Base-by-base conservation (phyloP, 1,284 basidiomycete genomes). In the Lignosus rhinocerotis region DNA sequence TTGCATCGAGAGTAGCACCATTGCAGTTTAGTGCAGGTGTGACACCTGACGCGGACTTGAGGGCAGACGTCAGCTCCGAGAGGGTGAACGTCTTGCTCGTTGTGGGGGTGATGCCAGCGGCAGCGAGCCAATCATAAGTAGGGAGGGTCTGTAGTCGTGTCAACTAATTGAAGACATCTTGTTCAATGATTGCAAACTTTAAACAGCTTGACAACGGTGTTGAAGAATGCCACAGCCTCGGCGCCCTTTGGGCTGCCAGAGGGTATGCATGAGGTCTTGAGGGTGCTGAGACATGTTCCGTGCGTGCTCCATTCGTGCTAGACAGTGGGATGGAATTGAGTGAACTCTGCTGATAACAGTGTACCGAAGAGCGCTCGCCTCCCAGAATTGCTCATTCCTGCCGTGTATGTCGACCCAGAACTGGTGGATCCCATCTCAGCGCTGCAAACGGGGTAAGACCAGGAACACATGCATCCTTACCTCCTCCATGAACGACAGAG, bases 261-360 rank as follows among this genome's bases (percentile, higher is more conserved):
- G 11, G 84, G 83, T 55, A 91, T 75, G 68, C 90, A 92, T 33
- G 73, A 72, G 1, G 81, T 70, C 59, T 80, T 64, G 39, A 92
- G 78, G 1, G 88, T 91, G 67, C 87, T 89, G 55, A 66, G 82
- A 71, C 90, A 92, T 2, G 90, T 92, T n/a, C 90, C 90, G 66
- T 92, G 90, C 21, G 75, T 82, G 31, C 75, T 63, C 88, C 87
- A 90, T 71, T 89, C 88, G 61, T 90, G 87, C 84, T 71, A 46
- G n/a, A n/a, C n/a, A n/a, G n/a, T 7, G 14, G 11, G 7, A 6
- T 10, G 9, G 34, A 14, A 8, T 12, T 39, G 36, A n/a, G 36
- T 39, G 14, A 39, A 14, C 36, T 14, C 1, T 12, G 11, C 12
- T n/a, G 11, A 12, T 14, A 39, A 1, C 7, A n/a, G 36, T 12